Base-by-base conservation (phyloP, 805 yeast genomes). In the Starmerella apis region DNA sequence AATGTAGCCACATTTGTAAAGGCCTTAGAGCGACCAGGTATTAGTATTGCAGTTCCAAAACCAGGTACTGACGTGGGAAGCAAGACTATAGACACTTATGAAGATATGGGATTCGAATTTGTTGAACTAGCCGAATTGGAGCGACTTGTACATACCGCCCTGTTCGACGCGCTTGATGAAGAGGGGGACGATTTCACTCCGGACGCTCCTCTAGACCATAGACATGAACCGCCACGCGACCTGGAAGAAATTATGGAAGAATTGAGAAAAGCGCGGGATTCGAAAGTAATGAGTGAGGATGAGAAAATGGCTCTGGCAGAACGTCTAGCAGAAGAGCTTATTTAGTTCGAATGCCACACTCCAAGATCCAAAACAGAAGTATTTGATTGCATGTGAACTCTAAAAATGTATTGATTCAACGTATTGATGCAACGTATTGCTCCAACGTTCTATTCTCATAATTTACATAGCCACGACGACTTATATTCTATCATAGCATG, bases 241-340 rank as follows among this genome's bases (percentile, higher is more conserved):
- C 41, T 65, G 22, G 66, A 63, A 39, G 51, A 52, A 27, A 59
- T 66, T 18, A 51, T 64, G 51, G 53, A 48, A 13, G 56, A 60
- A 33, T 61, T 66, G 35, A 47, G 49, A 38, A 49, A 32, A 6
- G 66, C 66, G 3, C 50, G 61, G 41, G 48, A 49, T 14, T 57
- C 54, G 32, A 18, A 51, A 10, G 47, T 57, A 5, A 54, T 63
- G 57, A 46, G 60, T 4, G 48, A 59, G 5, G 66, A 63, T 18
- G 65, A 67, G 49, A 59, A 67, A 27, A 49, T 33, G 44, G 56
- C 59, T 25, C 56, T 66, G 37, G 68, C 68, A 3, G 65, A 64
- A 25, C 55, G 60, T 14, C 50, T 67, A 13, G 69, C 69, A 1
- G 62, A 49, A 14, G 63, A 65, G 48, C 57, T 66, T 8, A 47